Base-by-base conservation (phyloP, 108 stramenopile species). In the Discostella stelligeroides region DNA sequence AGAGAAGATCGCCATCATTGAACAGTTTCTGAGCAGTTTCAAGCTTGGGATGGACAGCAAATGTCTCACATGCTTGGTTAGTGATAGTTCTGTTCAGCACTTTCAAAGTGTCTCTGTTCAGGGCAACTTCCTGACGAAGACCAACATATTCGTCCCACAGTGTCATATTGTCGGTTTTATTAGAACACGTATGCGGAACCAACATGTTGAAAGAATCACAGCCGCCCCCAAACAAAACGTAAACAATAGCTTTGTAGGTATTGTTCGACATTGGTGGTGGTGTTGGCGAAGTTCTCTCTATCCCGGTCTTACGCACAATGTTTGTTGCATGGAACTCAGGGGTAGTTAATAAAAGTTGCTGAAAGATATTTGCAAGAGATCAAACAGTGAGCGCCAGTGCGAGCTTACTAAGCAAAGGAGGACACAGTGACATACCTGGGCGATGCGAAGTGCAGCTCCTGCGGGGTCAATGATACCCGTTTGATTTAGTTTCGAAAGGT, bases 211-310 rank as follows among this genome's bases (percentile, higher is more conserved):
- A 87, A 41, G 76, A 74, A 38, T 85, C 86, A 64, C 80, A 68
- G 0, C 84, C 86, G 30, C 86, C 86, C 0, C 30, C 43, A 55
- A 87, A 67, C 50, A 85, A 59, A 10, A 85, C 46, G 57, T 81
- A 83, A 9, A 87, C 76, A 18, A 87, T 64, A 2, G 84, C 82
- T 62, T 84, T 87, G 67, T 87, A 87, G 10, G 79, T 49, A n/a
- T 55, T 51, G 6, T 50, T 62, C 39, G 68, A 51, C 21, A 56
- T 14, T 48, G 41, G 42, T 18, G 81, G 73, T 20, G 40, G 38
- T 30, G 54, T 47, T 8, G 69, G 54, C 10, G 30, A 41, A n/a
- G 2, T 45, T 21, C 82, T 66, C 14, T 21, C 28, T 11, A 28
- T 11, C 4, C 72, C 80, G 42, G 46, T 79, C 62, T 63, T 47